Percentiles rank a stretch among this genome's conserved stretches.
phyloP scores from a whole-genome alignment of 345 rosid genomes.

The Diplotaxis tenuifolia region DNA sequence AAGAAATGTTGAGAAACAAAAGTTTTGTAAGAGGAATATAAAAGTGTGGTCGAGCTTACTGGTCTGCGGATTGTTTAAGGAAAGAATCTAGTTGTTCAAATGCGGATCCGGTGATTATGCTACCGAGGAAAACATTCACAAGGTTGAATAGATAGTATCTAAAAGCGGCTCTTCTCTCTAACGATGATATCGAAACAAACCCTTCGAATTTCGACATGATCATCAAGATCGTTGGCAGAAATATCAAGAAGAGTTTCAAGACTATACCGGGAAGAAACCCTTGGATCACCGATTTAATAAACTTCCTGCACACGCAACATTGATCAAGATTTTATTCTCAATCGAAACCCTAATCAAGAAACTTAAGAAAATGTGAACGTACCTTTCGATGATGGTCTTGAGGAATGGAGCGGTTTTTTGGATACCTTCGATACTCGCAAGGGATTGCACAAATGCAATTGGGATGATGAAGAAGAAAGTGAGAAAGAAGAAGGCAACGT shows the following conservation, averaged over 20 bases:
- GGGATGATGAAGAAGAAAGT: slow-evolving; percentile 96
- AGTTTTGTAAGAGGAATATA: not conserved
- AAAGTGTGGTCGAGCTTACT: slow-evolving; percentile 41
- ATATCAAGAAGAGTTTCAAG: slow-evolving; percentile 87
- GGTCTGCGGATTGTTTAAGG: slow-evolving; percentile 58
- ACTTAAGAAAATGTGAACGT: slow-evolving; percentile 4
- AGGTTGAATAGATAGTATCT: slow-evolving; percentile 78
- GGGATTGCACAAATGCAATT: slow-evolving; percentile 80
- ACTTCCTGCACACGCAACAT: slow-evolving; percentile 39
- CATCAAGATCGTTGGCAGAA: slow-evolving; percentile 87
- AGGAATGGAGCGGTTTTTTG: slow-evolving; percentile 70
- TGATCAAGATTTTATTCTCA: not conserved
- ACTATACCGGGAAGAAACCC: slow-evolving; percentile 92
- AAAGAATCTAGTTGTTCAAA: slow-evolving; percentile 75
- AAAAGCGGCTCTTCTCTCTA: slow-evolving; percentile 87
- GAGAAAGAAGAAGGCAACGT: slow-evolving; percentile 85
- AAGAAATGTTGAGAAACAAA: not conserved
- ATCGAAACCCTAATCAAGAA: not conserved
- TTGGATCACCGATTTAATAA: slow-evolving; percentile 71
- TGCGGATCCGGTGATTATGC: slow-evolving; percentile 71
- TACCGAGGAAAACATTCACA: slow-evolving; percentile 79
- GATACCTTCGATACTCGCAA: slow-evolving; percentile 85
- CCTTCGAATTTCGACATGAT: slow-evolving; percentile 96
- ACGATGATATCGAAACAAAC: slow-evolving; percentile 67
- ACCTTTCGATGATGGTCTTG: slow-evolving; percentile 56